A percentile compares a stretch with the other conserved stretches of the same genome.
phyloP scores from a whole-genome alignment of 768 basidiomycete genomes.

The Inosperma sp. region DNA sequence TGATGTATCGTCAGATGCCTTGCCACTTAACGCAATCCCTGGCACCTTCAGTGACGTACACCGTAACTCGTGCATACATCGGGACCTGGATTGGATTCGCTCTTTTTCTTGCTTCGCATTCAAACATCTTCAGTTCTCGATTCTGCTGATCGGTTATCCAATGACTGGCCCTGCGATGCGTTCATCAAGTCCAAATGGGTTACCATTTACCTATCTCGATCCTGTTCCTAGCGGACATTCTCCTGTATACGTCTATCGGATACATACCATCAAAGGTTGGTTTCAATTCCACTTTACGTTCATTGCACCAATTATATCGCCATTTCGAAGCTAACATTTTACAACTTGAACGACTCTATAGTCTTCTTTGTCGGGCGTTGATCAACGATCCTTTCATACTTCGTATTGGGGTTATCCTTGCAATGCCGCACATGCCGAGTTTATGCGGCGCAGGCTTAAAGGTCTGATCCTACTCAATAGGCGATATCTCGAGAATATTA shows the following conservation, averaged over 20 bases:
- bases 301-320: too few species aligned
- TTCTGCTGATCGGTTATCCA: too few species aligned
- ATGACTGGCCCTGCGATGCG: too few species aligned
- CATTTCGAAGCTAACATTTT: background rate
- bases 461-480: conserved; percentile 7
- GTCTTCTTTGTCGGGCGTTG: background rate
- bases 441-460: conserved; percentile 4
- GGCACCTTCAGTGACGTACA: conserved; percentile 2
- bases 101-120: background rate
- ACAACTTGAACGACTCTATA: background rate
- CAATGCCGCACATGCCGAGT: conserved; percentile 3
- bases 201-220: too few species aligned
- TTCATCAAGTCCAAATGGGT: too few species aligned
- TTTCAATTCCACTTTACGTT: background rate
- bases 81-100: too few species aligned
- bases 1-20: conserved; percentile 1
- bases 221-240: too few species aligned
- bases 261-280: too few species aligned
- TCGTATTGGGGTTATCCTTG: background rate
- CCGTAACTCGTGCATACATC: background rate
- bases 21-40: background rate
- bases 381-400: conserved; percentile 7
- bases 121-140: background rate
- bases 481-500: conserved; percentile 2
- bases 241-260: too few species aligned